phyloP scores from a whole-genome alignment of 305 asterid genomes.

The Petunia hybrid region DNA sequence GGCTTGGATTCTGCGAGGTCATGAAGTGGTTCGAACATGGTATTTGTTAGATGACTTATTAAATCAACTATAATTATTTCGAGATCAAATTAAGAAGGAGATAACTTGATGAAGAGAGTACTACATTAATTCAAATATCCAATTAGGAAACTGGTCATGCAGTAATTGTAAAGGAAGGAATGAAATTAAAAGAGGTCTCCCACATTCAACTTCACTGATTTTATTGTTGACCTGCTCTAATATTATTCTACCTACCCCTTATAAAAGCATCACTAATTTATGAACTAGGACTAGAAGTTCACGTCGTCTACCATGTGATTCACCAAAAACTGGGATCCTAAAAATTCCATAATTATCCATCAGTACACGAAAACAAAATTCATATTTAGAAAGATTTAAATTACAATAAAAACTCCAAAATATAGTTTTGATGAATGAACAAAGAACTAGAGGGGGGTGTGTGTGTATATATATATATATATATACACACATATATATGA shows the following conservation, averaged over 20 bases:
- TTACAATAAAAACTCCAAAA: too few relatives aligned
- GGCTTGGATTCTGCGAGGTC: slow-evolving; percentile 41
- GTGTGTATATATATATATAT: too few relatives aligned
- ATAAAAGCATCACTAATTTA: not conserved
- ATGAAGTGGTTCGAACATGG: slow-evolving; percentile 47
- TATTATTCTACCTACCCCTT: not conserved
- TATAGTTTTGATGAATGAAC: too few relatives aligned
- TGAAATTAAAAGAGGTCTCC: not conserved
- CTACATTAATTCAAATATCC: too few relatives aligned
- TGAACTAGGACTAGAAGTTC: slow-evolving; percentile 24
- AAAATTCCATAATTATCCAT: slow-evolving; percentile 9
- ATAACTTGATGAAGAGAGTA: not conserved
- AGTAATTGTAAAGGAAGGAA: slow-evolving; percentile 1
- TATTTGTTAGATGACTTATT: slow-evolving; percentile 25
- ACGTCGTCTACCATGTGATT: slow-evolving; percentile 52
- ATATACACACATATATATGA: too few relatives aligned
- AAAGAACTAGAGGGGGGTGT: too few relatives aligned
- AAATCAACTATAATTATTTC: not conserved
- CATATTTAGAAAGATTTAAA: not conserved
- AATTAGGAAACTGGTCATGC: not conserved
- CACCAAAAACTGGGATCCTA: slow-evolving; percentile 40
- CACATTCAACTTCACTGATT: slow-evolving; percentile 20
- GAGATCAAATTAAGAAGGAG: not conserved
- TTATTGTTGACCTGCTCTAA: slow-evolving; percentile 15
- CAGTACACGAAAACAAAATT: not conserved